Evolutionary conservation across 345 rosid genomes (phyloP).

Genomic region (Isatis tinctoria): DNA sequence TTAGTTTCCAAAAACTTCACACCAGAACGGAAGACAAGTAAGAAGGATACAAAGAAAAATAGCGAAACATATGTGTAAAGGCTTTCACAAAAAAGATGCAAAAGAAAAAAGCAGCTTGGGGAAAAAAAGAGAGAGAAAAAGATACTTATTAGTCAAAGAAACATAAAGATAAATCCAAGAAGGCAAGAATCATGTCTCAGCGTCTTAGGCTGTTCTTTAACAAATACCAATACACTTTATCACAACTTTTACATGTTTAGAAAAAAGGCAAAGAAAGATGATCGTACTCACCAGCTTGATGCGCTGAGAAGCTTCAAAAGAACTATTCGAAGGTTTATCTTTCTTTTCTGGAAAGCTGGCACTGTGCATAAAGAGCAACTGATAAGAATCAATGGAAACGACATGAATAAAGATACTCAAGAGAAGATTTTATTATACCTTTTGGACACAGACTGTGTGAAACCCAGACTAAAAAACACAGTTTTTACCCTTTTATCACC

Average conservation of each 20-base stretch:
- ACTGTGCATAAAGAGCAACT: constrained; percentile 32
- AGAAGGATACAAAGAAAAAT: constrained; percentile 25
- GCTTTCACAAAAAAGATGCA: constrained; percentile 21
- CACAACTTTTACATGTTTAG: constrained; percentile 13
- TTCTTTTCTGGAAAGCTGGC: constrained; percentile 77
- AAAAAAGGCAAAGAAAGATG: constrained; percentile 12
- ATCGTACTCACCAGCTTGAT: constrained; percentile 59
- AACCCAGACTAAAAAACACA: constrained; percentile 10
- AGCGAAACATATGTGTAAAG: constrained; percentile 26
- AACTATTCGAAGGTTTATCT: constrained; percentile 40
- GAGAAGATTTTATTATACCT: constrained; percentile 14
- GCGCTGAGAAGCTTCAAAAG: constrained; percentile 47
- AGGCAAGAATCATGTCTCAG: constrained; percentile 27
- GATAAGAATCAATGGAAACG: constrained; percentile 23
- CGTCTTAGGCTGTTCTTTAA: constrained; percentile 34
- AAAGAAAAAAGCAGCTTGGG: constrained; percentile 21
- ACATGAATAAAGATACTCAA: constrained; percentile 20
- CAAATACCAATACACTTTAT: constrained; percentile 31
- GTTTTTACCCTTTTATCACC: not conserved
- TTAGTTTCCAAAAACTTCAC: not conserved
- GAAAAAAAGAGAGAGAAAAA: constrained; percentile 17
- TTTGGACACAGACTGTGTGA: not conserved
- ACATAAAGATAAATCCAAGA: constrained; percentile 35
- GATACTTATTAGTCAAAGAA: constrained; percentile 36
- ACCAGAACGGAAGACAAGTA: constrained; percentile 28